Evolutionary conservation across 1,139 yeast species (phyloP).

Genomic region (Kurtzmaniella quercitrusa): DNA sequence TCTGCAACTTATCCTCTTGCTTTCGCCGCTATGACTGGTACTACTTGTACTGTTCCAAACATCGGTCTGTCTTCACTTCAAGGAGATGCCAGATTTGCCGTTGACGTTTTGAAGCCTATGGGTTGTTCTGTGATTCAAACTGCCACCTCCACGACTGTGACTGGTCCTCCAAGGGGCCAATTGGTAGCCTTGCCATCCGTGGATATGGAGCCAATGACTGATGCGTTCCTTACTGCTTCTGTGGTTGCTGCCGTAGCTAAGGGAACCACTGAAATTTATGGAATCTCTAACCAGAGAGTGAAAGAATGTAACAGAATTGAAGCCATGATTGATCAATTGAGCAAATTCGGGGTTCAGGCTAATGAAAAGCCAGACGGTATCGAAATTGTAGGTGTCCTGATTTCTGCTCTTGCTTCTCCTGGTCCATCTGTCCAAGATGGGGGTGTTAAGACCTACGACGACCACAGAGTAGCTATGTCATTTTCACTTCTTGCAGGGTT

Average conservation of each 20-base stretch:
- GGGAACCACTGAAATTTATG: constrained; percentile 72
- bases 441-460: constrained; percentile 82
- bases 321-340: constrained; percentile 87
- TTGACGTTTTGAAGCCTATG: constrained; percentile 90
- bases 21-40: constrained; percentile 95
- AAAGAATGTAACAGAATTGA: constrained; percentile 95
- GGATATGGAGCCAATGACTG: constrained; percentile 99
- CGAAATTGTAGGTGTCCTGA: constrained; percentile 62
- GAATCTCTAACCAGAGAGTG: constrained; percentile 97
- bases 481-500: constrained; percentile 77
- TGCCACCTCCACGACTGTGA: constrained; percentile 80
- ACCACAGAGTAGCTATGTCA: constrained; percentile 98
- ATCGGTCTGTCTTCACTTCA: constrained; percentile 90
- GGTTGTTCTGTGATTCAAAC: constrained; percentile 88
- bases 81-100: constrained; percentile 97
- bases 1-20: constrained; percentile 98
- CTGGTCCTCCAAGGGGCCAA: constrained; percentile 73
- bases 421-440: constrained; percentile 24
- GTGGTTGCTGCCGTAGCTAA: constrained; percentile 90
- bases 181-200: constrained; percentile 69
- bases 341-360: constrained; percentile 84
- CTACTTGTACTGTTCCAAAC: constrained; percentile 88
- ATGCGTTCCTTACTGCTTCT: constrained; percentile 94
- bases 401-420: constrained; percentile 49
- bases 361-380: constrained; percentile 90